Conservation (phyloP, 108 stramenopile genomes). For the Aureococcus anophagefferens region DNA sequence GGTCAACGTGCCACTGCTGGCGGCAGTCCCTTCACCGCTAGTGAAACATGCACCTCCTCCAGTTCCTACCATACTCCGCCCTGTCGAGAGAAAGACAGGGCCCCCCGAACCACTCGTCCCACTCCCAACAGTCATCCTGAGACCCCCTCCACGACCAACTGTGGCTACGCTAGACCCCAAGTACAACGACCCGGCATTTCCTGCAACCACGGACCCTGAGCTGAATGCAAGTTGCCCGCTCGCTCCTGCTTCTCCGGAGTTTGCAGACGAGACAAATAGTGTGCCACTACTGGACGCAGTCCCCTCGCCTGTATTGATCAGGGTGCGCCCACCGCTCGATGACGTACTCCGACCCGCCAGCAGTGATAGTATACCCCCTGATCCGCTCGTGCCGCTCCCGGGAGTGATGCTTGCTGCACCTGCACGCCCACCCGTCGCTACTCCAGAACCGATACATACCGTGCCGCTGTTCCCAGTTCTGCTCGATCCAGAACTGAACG, state of each 20-base stretch:
- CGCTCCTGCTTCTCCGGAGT: background rate
- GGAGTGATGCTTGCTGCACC: background rate
- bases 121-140: background rate
- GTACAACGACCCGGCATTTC: background rate
- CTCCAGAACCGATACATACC: background rate
- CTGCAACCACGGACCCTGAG: background rate
- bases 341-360: background rate
- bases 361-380: background rate
- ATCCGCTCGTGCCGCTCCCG: background rate
- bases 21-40: too few species aligned
- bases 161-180: background rate
- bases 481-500: background rate
- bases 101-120: background rate
- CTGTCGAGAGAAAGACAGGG: too few species aligned
- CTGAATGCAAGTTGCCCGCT: background rate
- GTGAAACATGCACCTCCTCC: too few species aligned
- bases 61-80: too few species aligned
- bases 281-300: background rate
- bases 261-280: background rate
- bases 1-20: too few species aligned
- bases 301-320: background rate
- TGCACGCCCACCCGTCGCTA: background rate
- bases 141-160: background rate
- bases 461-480: background rate
- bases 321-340: background rate